Conservation (phyloP, 2,329 filamentous ascomycete genomes). For the Alternaria sp. region DNA sequence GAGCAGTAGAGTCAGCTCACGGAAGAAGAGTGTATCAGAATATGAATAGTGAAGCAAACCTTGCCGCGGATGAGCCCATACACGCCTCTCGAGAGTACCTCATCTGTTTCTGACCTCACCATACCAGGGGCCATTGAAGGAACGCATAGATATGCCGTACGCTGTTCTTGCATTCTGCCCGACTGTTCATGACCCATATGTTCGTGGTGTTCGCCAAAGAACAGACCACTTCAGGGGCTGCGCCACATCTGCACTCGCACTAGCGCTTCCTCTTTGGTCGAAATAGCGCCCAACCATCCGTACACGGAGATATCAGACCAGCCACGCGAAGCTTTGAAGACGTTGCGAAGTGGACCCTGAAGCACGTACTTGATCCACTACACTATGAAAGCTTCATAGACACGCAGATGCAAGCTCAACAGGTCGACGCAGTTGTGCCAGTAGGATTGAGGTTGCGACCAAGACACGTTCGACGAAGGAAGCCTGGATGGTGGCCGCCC, state of each 20-base stretch:
- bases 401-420: neutral
- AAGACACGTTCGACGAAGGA: neutral
- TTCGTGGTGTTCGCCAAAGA: constrained; percentile 15
- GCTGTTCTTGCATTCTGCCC: neutral
- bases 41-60: neutral
- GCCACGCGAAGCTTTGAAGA: neutral
- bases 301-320: constrained; percentile 3
- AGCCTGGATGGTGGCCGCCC: neutral
- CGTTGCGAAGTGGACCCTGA: neutral
- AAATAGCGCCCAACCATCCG: neutral
- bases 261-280: constrained; percentile 3
- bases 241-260: constrained; percentile 8
- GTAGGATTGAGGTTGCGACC: neutral
- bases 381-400: neutral
- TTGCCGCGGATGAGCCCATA: neutral
- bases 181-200: neutral
- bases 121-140: neutral
- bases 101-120: neutral
- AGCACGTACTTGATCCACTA: neutral
- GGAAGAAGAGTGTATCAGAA: neutral
- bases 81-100: neutral
- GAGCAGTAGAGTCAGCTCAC: neutral
- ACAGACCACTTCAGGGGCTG: constrained; percentile 12
- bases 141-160: neutral
- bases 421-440: neutral